These are phyloP conservation scores for Hemisphaericaspora subhashii DNA, from an alignment of 1,139 yeast species.

Conservation along the genomic window DNA sequence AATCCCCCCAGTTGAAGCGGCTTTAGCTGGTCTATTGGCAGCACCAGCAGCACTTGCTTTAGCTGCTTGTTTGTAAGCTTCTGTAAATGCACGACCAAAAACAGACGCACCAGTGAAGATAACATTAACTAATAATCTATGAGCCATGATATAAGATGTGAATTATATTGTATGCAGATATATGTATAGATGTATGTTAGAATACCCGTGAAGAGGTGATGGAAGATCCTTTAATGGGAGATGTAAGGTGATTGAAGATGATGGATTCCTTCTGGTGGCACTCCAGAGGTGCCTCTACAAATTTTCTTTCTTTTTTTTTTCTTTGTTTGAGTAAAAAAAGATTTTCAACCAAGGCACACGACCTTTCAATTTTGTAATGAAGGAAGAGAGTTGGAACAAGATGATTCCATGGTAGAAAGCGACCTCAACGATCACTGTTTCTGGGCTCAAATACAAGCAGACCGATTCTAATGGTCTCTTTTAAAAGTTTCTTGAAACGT, in stretches of 20 bases:
- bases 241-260: neutral
- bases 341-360: neutral
- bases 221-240: too few species aligned
- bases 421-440: too few species aligned
- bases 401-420: too few species aligned
- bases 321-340: neutral
- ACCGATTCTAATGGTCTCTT: too few species aligned
- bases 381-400: neutral
- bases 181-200: too few species aligned
- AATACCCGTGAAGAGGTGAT: too few species aligned
- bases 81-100: slow-evolving; percentile 94
- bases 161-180: too few species aligned
- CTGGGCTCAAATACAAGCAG: too few species aligned
- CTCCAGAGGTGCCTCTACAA: neutral
- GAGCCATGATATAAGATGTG: slow-evolving; percentile 69
- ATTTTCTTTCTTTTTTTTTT: slow-evolving; percentile 1
- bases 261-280: neutral
- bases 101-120: slow-evolving; percentile 93
- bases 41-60: slow-evolving; percentile 67
- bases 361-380: neutral
- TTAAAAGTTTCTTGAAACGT: neutral
- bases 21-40: slow-evolving; percentile 52
- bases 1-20: slow-evolving; percentile 66
- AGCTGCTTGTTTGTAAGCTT: slow-evolving; percentile 96
- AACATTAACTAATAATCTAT: slow-evolving; percentile 84